Percentiles rank a stretch among this genome's conserved stretches.
Conservation (phyloP, 2,329 filamentous ascomycete genomes). For the Fusarium dlaminii region DNA sequence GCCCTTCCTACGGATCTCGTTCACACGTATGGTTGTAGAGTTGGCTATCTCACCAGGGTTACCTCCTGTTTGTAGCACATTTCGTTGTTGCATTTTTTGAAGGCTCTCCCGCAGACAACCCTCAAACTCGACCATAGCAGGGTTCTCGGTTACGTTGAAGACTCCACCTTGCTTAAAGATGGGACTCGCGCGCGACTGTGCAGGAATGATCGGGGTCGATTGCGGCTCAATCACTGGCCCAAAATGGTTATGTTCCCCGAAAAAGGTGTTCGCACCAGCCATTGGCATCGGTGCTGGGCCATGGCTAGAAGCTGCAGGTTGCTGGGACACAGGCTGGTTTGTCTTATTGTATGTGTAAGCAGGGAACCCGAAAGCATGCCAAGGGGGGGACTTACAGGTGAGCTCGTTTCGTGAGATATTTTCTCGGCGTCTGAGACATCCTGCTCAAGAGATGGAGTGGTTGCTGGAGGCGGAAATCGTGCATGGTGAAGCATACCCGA, state of each 20-base stretch:
- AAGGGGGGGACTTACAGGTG: conserved; percentile 4
- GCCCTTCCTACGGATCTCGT: conserved; percentile 37
- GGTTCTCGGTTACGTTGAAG: conserved; percentile 38
- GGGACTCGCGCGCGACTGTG: background rate
- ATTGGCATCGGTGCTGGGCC: conserved; percentile 46
- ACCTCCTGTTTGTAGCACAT: background rate
- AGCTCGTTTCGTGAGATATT: background rate
- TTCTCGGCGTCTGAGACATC: background rate
- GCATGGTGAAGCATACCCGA: conserved; percentile 12
- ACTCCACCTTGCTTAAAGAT: conserved; percentile 27
- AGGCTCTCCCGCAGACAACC: conserved; percentile 19
- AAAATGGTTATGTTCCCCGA: conserved; percentile 36
- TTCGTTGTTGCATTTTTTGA: conserved; percentile 13
- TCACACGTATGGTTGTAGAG: conserved; percentile 40
- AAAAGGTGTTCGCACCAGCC: conserved; percentile 50
- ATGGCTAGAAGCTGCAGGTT: background rate
- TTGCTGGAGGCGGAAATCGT: background rate
- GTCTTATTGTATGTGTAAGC: conserved; percentile 7
- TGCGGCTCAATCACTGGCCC: background rate
- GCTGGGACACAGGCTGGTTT: background rate
- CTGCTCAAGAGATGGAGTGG: background rate
- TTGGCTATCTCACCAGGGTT: conserved; percentile 13
- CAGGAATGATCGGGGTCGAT: background rate
- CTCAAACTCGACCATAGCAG: conserved; percentile 42
- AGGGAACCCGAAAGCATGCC: background rate